A percentile compares a stretch with the other conserved stretches of the same genome.
Conservation (phyloP, 2,329 filamentous ascomycete species). For the Sporothrix globosa region DNA sequence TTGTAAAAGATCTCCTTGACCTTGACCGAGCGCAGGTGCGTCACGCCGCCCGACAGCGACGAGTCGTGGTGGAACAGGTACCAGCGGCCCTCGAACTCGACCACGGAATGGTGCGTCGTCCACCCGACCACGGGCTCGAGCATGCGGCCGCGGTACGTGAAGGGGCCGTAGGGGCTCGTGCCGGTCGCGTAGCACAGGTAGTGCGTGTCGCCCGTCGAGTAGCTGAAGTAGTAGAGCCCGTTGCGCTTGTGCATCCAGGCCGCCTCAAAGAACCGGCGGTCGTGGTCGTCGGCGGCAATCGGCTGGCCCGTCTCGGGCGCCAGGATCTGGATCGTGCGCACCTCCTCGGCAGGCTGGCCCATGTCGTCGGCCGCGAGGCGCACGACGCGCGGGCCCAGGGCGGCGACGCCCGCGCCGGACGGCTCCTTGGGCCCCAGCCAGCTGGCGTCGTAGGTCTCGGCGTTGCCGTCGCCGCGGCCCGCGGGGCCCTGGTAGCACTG, state of each 20-base stretch:
- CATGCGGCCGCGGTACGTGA: conserved; percentile 71
- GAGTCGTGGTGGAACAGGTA: conserved; percentile 79
- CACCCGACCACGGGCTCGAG: conserved; percentile 77
- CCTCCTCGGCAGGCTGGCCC: conserved; percentile 59
- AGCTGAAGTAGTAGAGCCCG: conserved; percentile 73
- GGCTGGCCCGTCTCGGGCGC: conserved; percentile 63
- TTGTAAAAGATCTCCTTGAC: conserved; percentile 75
- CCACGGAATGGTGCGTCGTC: conserved; percentile 81
- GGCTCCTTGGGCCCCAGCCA: conserved; percentile 64
- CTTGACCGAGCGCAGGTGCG: conserved; percentile 74
- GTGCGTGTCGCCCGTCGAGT: conserved; percentile 78
- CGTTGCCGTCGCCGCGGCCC: conserved; percentile 40
- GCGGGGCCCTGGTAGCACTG: conserved; percentile 66
- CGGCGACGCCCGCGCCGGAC: conserved; percentile 55
- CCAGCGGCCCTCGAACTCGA: conserved; percentile 71
- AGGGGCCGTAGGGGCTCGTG: conserved; percentile 68
- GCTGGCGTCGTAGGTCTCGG: conserved; percentile 54
- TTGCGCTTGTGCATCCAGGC: conserved; percentile 77
- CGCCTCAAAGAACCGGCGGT: conserved; percentile 77
- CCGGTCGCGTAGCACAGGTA: conserved; percentile 71
- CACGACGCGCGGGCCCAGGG: conserved; percentile 69
- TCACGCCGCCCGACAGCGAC: conserved; percentile 67
- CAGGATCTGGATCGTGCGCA: conserved; percentile 66
- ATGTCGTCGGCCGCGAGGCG: conserved; percentile 65
- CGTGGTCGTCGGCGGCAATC: conserved; percentile 69